Evolutionary conservation across 2,329 filamentous ascomycete species (phyloP).

Genomic region (Thielaviopsis ethacetica): DNA sequence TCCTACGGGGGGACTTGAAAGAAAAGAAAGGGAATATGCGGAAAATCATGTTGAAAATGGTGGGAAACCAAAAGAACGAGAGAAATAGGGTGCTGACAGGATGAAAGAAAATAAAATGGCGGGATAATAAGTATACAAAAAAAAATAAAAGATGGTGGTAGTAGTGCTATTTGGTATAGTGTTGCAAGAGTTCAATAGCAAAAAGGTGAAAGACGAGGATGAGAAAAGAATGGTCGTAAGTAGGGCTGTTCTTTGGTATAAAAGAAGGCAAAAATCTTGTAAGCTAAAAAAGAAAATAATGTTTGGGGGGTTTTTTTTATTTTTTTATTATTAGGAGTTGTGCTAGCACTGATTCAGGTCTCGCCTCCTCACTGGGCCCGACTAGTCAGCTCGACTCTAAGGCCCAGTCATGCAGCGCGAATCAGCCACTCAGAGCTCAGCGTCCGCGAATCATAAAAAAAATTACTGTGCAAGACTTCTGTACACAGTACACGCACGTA

Average conservation of each 20-base stretch:
- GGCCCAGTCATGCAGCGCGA: not conserved
- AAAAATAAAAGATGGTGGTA: not conserved
- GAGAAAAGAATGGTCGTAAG: too few species aligned
- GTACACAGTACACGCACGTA: too few species aligned
- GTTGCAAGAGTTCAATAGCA: not conserved
- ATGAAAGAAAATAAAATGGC: too few species aligned
- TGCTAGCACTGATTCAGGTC: not conserved
- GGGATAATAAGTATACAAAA: not conserved
- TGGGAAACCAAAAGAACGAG: too few species aligned
- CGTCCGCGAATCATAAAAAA: not conserved
- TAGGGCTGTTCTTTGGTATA: too few species aligned
- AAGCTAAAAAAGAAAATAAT: not conserved
- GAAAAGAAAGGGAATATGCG: too few species aligned
- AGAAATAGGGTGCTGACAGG: too few species aligned
- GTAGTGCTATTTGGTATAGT: not conserved
- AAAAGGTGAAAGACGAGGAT: too few species aligned
- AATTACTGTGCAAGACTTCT: not conserved
- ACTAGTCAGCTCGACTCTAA: not conserved
- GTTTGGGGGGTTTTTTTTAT: not conserved
- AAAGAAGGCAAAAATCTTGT: not conserved
- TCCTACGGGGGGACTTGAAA: too few species aligned
- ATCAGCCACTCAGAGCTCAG: not conserved
- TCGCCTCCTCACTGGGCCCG: not conserved
- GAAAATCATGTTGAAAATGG: too few species aligned
- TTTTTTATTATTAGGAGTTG: not conserved